Base-by-base conservation (phyloP, 1,139 yeast genomes). In the Wickerhamomyces sp. region DNA sequence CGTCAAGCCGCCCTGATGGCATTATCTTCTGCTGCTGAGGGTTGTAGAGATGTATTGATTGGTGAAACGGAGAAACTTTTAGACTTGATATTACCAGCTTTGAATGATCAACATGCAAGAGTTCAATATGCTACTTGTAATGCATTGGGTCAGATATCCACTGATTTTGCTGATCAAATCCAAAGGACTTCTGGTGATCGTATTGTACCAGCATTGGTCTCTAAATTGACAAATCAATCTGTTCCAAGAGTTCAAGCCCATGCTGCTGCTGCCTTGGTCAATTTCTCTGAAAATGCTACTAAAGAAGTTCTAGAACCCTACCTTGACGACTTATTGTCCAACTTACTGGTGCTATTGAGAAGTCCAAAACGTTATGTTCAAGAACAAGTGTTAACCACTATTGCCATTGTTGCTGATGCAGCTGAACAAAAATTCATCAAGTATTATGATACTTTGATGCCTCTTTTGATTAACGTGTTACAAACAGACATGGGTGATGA, bases 1-100 rank as follows among this genome's bases (percentile, higher is more conserved):
- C 82, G 97, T 46, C 96, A 89, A 61, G 98, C 96, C 14, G 96
- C 97, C 3, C 69, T 92, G 43, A 92, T 92, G 97, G 97, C 97
- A 0, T 68, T 92, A 33, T 88, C 97, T 1, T 83, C 96, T 9
- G 96, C 96, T 21, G 97, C 97, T 29, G 98, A 92, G 67, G 98
- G 98, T 36, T 92, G 97, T 64, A 76, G 89, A 39, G 97, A 89
- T 52, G 90, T 86, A 15, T 73, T 92, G 64, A 83, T 86, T 43
- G 70, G 76, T 31, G 96, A 89, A 60, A 83, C 89, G 40, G 88
- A 89, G 44, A 78, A 76, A 55, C 78, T 92, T 34, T 68, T 92
- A 50, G 95, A 87, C 52, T 71, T 92, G 77, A 81, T 92, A 33
- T 63, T 89, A 51, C 97, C 97, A 3, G 68, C 85, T 16, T 72